Evolutionary conservation across 495 filamentous ascomycete species (phyloP), one percentile per base, ranked within the genome.

Genomic region (Trichoderma erinaceum): DNA sequence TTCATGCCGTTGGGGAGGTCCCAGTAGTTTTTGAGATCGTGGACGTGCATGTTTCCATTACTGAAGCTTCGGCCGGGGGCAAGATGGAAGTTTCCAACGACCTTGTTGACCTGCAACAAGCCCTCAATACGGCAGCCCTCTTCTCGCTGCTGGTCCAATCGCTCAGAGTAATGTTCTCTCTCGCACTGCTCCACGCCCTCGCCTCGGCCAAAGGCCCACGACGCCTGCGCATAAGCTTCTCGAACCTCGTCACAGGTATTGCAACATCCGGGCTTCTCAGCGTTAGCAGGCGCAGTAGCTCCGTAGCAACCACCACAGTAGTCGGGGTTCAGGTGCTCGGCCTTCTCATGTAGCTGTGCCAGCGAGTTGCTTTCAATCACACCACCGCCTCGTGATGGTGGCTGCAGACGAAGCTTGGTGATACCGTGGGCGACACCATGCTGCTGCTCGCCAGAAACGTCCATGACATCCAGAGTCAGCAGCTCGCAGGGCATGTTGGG

Each of bases 81-180:
- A 72, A 99, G 90, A 79, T 99, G 95, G 86, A 99, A 99, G 80
- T 99, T 99, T 56, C 95, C 95, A 66, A 98, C 84, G 2, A 99
- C 95, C 76, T 99, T 99, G 82, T 98, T 99, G 58, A 99, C 95
- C 38, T 91, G 89, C 69, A 99, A 84, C 15, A 87, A 89, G 68
- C 95, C 95, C 72, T 97, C 93, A 69, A 99, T 90, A 35, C 96
- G 92, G 77, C 95, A 99, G 35, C 95, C 95, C 75, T 99, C 96
- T 18, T 87, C 83, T 29, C 92, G 86, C 79, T 97, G 93, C 67
- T 87, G 87, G 73, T 94, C 90, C 56, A 99, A 81, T 67, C 88
- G 88, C 75, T 97, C 90, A 66, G 84, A 83, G 75, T 97, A 99
- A 76, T 96, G 92, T 77, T 99, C 95, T 64, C 93, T 87, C 74